A percentile compares a stretch with the other conserved stretches of the same genome.
Evolutionary conservation across 768 basidiomycete genomes (phyloP).

Genomic region (Boletellus emodensis): DNA sequence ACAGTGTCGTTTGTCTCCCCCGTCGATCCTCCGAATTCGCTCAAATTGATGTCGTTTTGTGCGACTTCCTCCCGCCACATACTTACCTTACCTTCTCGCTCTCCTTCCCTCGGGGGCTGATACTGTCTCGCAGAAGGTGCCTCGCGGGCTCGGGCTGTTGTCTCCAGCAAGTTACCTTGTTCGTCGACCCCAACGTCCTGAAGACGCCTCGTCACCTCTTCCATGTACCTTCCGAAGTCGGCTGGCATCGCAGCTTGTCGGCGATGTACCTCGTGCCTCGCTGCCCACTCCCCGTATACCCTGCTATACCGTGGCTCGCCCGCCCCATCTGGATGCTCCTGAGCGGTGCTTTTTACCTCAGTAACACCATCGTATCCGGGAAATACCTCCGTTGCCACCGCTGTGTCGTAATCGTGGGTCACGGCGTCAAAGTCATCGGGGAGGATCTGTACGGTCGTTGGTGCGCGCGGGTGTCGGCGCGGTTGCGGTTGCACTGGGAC

Average conservation of each 20-base stretch:
- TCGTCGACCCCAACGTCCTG: constrained; percentile 31
- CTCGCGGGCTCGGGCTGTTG: constrained; percentile 13
- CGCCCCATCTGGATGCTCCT: constrained; percentile 2
- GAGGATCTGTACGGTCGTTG: constrained; percentile 31
- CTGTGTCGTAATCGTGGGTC: constrained; percentile 28
- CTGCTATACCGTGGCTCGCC: constrained; percentile 21
- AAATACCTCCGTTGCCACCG: constrained; percentile 22
- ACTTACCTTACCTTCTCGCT: constrained; percentile 38
- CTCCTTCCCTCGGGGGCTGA: constrained; percentile 14
- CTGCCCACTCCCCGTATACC: constrained; percentile 33
- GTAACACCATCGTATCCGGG: constrained; percentile 21
- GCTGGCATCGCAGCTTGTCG: constrained; percentile 19
- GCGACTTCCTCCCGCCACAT: constrained; percentile 56
- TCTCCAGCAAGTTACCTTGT: constrained; percentile 23
- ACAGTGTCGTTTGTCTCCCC: constrained; percentile 12
- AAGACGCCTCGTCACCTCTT: constrained; percentile 35
- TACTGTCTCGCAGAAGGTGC: not conserved
- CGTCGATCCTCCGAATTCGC: constrained; percentile 22
- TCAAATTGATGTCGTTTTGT: constrained; percentile 27
- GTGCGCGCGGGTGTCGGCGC: constrained; percentile 28
- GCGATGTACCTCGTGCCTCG: constrained; percentile 25
- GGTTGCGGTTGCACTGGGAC: constrained; percentile 11
- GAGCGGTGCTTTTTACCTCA: constrained; percentile 14
- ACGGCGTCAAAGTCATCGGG: constrained; percentile 30
- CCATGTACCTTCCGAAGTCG: constrained; percentile 27